Evolutionary conservation across 305 asterid species (phyloP).

Genomic region (Solanum hybrid): DNA sequence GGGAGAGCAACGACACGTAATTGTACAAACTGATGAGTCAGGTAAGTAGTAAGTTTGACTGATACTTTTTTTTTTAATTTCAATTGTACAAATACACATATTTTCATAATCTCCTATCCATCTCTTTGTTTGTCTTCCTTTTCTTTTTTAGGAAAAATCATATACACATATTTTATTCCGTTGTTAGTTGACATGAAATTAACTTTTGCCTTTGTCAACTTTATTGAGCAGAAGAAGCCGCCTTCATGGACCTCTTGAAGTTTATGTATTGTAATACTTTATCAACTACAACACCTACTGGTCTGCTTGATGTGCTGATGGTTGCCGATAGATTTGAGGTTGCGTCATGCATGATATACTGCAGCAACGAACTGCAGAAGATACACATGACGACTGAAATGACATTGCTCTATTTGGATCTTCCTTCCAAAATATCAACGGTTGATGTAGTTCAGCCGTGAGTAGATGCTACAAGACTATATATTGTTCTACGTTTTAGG

Average conservation of each 20-base stretch:
- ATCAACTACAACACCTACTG: conserved; percentile 46
- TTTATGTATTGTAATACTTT: conserved; percentile 66
- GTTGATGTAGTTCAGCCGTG: conserved; percentile 59
- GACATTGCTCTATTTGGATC: conserved; percentile 74
- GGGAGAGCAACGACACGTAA: conserved; percentile 57
- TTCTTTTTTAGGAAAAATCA: background rate
- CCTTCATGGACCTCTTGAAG: conserved; percentile 61
- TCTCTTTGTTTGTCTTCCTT: background rate
- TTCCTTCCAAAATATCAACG: conserved; percentile 54
- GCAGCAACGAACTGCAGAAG: conserved; percentile 43
- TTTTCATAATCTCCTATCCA: background rate
- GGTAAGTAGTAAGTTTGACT: conserved; percentile 31
- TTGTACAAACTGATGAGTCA: conserved; percentile 58
- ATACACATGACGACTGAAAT: conserved; percentile 73
- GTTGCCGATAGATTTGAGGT: conserved; percentile 81
- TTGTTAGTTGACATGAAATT: background rate
- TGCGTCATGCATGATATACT: conserved; percentile 72
- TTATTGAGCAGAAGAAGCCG: conserved; percentile 64
- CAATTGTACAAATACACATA: background rate
- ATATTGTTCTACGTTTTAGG: conserved; percentile 52
- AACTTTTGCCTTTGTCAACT: background rate
- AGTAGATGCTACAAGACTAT: conserved; percentile 58
- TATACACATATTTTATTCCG: background rate
- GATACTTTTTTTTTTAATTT: too few species aligned
- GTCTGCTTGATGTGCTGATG: conserved; percentile 69